Evolutionary conservation across 1,284 basidiomycete genomes (phyloP), one percentile per base, ranked within the genome.

Genomic region (Acaromyces ingoldii): DNA sequence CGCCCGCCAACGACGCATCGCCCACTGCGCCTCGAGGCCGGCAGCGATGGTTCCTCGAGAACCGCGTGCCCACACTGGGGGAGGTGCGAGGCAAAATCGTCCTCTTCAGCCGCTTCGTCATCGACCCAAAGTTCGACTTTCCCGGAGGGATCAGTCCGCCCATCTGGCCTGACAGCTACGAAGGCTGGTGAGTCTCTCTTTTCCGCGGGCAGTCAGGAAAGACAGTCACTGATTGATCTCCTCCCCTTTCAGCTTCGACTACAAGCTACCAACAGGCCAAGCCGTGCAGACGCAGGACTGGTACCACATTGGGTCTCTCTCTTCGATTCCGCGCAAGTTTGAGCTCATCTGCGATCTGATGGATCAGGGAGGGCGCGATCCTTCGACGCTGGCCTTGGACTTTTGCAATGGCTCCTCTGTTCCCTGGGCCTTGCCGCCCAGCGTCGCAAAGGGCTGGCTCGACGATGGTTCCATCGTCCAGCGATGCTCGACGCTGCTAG

Each of bases 71-170:
- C 0, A 58, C 24, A 10, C 34, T 70, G 6, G 57, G 46, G 15
- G 57, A 63, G 37, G 57, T 51, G 0, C 7, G 67, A 1, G 67
- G 61, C 0, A 65, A 64, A 36, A 53, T 67, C 4, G 50, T 70
- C 13, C 38, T 70, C 11, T 29, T 70, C 33, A 58, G 55, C 4
- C 36, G 67, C 0, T 68, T 67, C 17, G 67, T 60, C 26, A 45
- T 45, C 15, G 42, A 28, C 0, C 31, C 19, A 4, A 41, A 39
- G 1, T 28, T 52, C n/a, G 57, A 49, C 1, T 57, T 62, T 39
- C 62, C 58, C 10, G 65, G 61, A 1, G 65, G 67, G 2, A 61
- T 70, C 9, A 67, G 67, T 37, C 58, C 67, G 1, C 53, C 58
- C 7, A 68, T 63, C 25, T 70, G 67, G 67, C 65, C 67, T 1